These are phyloP conservation scores for Dactylonectria macrodidyma DNA, from an alignment of 2,329 filamentous ascomycete genomes.

Conservation along the genomic window DNA sequence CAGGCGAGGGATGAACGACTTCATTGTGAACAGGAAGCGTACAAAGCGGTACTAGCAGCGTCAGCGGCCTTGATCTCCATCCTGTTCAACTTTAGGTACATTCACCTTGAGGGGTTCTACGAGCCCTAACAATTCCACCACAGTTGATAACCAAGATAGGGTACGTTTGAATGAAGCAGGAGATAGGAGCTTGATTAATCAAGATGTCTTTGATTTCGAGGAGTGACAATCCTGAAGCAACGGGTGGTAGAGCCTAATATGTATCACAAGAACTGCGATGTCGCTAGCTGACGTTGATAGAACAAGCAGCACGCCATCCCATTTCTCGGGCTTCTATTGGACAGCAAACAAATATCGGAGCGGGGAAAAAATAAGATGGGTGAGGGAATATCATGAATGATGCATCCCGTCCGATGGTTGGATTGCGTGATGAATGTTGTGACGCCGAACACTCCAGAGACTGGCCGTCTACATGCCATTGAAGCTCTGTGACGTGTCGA, in stretches of 20 bases:
- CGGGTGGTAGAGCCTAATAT: constrained; percentile 9
- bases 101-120: constrained; percentile 39
- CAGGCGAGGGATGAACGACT: constrained; percentile 21
- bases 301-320: constrained; percentile 25
- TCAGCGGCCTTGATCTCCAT: constrained; percentile 40
- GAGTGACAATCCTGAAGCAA: neutral
- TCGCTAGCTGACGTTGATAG: constrained; percentile 10
- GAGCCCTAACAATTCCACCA: constrained; percentile 38
- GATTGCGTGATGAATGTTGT: constrained; percentile 31
- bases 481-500: constrained; percentile 29
- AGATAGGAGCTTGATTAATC: neutral
- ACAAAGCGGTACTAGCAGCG: constrained; percentile 33
- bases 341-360: constrained; percentile 9
- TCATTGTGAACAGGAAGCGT: constrained; percentile 29
- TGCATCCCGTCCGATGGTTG: constrained; percentile 4
- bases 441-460: constrained; percentile 4
- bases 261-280: neutral
- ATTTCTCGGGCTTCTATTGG: neutral
- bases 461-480: constrained; percentile 6
- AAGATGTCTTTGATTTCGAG: neutral
- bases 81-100: constrained; percentile 40
- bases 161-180: neutral
- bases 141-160: constrained; percentile 7
- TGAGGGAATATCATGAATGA: constrained; percentile 23
- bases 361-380: neutral